Base-by-base conservation (phyloP, 2,329 filamentous ascomycete species). In the Xylaria sp. region DNA sequence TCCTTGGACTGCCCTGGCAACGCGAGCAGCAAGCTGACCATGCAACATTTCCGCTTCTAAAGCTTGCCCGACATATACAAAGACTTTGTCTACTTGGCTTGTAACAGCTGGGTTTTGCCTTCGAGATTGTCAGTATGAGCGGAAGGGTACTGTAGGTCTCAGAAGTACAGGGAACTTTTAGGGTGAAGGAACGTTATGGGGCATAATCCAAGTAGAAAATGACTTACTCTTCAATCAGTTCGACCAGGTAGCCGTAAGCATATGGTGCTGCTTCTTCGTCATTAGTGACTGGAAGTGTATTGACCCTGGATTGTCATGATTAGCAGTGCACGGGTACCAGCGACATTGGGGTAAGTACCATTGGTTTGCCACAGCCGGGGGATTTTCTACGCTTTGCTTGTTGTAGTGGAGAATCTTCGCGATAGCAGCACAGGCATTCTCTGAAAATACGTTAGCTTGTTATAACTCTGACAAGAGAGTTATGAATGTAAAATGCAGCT, bases 261-360 rank as follows among this genome's bases (percentile, higher is more conserved):
- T 97, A 98, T 15, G 96, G 96, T 23, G 96, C 96, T 3, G 96
- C 96, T 83, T 99, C 96, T 80, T 99, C 96, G 74, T 99, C 96
- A 77, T 97, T 98, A 18, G 91, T 90, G 62, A 99, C 92, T 0
- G 96, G 96, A 44, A 99, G 85, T 0, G 95, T 98, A 73, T 94
- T 90, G 58, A 99, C 84, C 96, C 77, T 78, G 41, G 12, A 20
- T 50, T 25, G 10, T 39, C 10, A 46, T 31, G 46, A 60, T 60
- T 65, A 56, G 66, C 72, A 52, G 25, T 41, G 55, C 31, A 48
- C 18, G 4, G 3, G 31, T 55, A 51, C 23, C 6, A 52, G 57
- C 18, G 10, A 50, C 28, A 31, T 46, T 31, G 13, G 65, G n/a
- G 23, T 56, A 59, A 67, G 12, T 69, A 78, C 77, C 96, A 99